These are phyloP conservation scores for Zasmidium angulare DNA, from an alignment of 2,329 filamentous ascomycete genomes.

Conservation along the genomic window DNA sequence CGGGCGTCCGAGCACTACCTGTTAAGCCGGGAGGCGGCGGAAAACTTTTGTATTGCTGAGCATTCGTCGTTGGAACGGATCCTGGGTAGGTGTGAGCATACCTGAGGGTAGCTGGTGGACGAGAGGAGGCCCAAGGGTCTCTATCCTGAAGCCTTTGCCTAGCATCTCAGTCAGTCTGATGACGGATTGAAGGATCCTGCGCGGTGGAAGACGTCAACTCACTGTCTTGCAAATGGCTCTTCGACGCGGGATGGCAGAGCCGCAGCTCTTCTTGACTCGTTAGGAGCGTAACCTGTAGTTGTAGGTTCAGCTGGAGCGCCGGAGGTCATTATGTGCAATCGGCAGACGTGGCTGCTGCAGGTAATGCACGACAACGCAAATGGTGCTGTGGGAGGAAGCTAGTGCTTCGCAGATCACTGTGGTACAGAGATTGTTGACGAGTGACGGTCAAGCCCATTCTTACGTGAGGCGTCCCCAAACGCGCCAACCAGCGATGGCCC, in stretches of 20 bases:
- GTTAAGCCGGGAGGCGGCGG: conserved; percentile 26
- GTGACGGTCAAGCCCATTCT: conserved; percentile 23
- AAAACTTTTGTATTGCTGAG: conserved; percentile 28
- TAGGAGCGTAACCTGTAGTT: conserved; percentile 26
- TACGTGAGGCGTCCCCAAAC: conserved; percentile 26
- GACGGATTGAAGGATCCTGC: background rate
- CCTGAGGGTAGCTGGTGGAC: conserved; percentile 27
- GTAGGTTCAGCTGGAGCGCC: conserved; percentile 24
- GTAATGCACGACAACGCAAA: conserved; percentile 23
- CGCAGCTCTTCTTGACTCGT: conserved; percentile 26
- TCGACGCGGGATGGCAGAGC: conserved; percentile 25
- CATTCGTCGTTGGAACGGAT: conserved; percentile 16
- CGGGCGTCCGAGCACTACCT: conserved; percentile 20
- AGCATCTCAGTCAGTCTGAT: conserved; percentile 9
- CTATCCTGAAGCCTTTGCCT: conserved; percentile 31
- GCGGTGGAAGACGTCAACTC: conserved; percentile 5
- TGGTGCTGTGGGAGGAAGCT: conserved; percentile 21
- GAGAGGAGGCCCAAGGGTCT: conserved; percentile 30
- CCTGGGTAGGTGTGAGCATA: conserved; percentile 27
- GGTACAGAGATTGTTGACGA: conserved; percentile 24
- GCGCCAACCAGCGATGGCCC: conserved; percentile 25
- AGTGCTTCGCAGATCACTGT: conserved; percentile 24
- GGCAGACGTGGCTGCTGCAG: conserved; percentile 25
- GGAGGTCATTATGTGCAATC: conserved; percentile 26
- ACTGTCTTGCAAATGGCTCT: conserved; percentile 27